Evolutionary conservation across 352 stramenopile species (phyloP), one percentile per base, ranked within the genome.

Genomic region (Peronospora tabacina): DNA sequence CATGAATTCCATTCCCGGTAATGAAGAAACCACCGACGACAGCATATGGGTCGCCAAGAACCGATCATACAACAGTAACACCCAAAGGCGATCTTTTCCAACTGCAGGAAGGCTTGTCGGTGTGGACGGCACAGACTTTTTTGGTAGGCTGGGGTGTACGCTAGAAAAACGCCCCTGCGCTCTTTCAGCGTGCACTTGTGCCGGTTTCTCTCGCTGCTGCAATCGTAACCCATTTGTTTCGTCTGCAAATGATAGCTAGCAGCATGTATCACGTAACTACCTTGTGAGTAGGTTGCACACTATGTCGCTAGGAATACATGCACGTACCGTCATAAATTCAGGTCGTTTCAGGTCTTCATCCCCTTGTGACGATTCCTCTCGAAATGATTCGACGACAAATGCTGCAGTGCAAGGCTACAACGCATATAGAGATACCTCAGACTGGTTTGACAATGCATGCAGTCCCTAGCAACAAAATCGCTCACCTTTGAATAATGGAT

Each of bases 1-100:
- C 45, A 93, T 66, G 37, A 86, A 87, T 45, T 90, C 68, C 77
- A 93, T 89, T 0, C 80, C 80, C 11, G 58, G 45, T 22, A 70
- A 86, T 0, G 55, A 53, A 1, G 77, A 79, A 15, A 82, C 76
- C 28, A 67, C 68, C 0, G 71, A 74, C 5, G 82, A 90, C 19
- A 93, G 64, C 16, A 75, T 55, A 32, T 82, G 63, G 8, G 75
- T 88, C 7, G 77, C 58, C 12, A 93, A 39, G 19, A 65, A 66
- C 0, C 73, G 70, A 58, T 88, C 74, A 38, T 87, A 89, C 11
- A 83, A 55, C 16, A 93, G 38, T 33, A 90, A 63, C 0, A 93
- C 53, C 82, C 82, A 93, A 16, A 68, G 58, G 12, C 66, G 65
- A 36, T 70, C 60, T 37, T 72, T 58, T 30, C 44, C 39, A 12